Base-by-base conservation (phyloP, 176 grass and related monocot genomes). In the Bothriochloa decipiens region DNA sequence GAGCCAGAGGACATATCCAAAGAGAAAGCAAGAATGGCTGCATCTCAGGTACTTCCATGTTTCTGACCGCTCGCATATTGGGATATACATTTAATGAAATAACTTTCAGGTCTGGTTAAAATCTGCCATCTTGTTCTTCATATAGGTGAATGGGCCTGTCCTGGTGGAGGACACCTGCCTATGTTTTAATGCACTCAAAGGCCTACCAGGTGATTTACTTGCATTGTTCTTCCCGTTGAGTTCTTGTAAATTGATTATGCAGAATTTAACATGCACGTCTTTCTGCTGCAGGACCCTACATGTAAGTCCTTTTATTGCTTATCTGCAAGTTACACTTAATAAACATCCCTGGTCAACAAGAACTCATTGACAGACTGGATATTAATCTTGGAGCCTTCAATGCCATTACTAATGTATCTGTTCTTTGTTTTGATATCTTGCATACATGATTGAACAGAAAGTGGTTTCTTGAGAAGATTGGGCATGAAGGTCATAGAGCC, bases 1-100 rank as follows among this genome's bases (percentile, higher is more conserved):
- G 93, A 98, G 43, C 96, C 93, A 35, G 96, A 96, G 78, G 88
- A 96, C 47, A 98, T 98, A 89, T 98, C 96, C 29, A 98, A 94
- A 88, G 96, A 95, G 86, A 99, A 99, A 77, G 93, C 96, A 3
- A 72, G 96, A 42, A 83, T 96, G 45, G 93, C 96, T 84, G 93
- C 91, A 82, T 74, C 74, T 47, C 80, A 95, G 93, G 96, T 99
- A 85, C 37, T 84, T 82, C 26, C 40, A 57, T 76, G 55, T 65
- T 84, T 74, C 12, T 28, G 47, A 53, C 4, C 32, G 1, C 57
- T n/a, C 39, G 5, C 23, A 57, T 74, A 5, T 55, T 0, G 6
- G 58, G 8, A n/a, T n/a, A n/a, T n/a, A n/a, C n/a, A n/a, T n/a
- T n/a, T n/a, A n/a, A n/a, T n/a, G n/a, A n/a, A n/a, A n/a, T n/a